Conservation (phyloP, 2,329 filamentous ascomycete species). For the Colletotrichum shisoi region DNA sequence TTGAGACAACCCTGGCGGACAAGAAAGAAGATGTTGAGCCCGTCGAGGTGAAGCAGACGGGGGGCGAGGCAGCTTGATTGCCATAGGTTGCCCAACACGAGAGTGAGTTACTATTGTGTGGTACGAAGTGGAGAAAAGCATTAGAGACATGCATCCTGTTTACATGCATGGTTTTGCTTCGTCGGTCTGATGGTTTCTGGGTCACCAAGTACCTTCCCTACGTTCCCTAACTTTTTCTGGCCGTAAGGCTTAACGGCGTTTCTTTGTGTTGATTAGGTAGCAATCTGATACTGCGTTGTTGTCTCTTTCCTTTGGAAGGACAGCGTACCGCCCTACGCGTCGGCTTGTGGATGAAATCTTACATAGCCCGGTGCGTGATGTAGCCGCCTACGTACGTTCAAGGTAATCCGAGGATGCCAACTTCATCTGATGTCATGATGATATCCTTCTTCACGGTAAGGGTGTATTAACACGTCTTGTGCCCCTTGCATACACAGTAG, state of each 20-base stretch:
- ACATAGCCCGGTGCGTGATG: slow-evolving; percentile 37
- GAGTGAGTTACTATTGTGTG: slow-evolving; percentile 23
- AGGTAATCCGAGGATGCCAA: slow-evolving; percentile 7
- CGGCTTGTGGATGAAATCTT: slow-evolving; percentile 33
- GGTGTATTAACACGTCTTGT: background rate
- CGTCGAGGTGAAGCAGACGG: slow-evolving; percentile 47
- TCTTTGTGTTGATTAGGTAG: slow-evolving; percentile 37
- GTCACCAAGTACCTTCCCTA: slow-evolving; percentile 29
- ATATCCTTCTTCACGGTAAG: background rate
- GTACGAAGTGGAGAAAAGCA: slow-evolving; percentile 32
- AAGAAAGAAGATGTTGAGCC: slow-evolving; percentile 50
- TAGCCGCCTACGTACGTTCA: background rate
- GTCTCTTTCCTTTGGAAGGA: slow-evolving; percentile 38
- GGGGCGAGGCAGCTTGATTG: slow-evolving; percentile 33
- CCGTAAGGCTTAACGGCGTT: slow-evolving; percentile 33
- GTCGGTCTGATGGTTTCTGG: slow-evolving; percentile 26
- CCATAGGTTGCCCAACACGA: slow-evolving; percentile 10
- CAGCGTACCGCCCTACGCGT: slow-evolving; percentile 38
- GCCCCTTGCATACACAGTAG: background rate
- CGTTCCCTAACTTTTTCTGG: slow-evolving; percentile 34
- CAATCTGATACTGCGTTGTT: slow-evolving; percentile 39
- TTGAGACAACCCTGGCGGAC: slow-evolving; percentile 51
- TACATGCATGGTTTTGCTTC: slow-evolving; percentile 16
- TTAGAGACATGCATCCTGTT: slow-evolving; percentile 35
- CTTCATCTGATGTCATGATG: background rate